Percentiles rank a stretch among this genome's conserved stretches.
phyloP scores from a whole-genome alignment of 805 yeast genomes.

The Kodamaea kakaduensis region DNA sequence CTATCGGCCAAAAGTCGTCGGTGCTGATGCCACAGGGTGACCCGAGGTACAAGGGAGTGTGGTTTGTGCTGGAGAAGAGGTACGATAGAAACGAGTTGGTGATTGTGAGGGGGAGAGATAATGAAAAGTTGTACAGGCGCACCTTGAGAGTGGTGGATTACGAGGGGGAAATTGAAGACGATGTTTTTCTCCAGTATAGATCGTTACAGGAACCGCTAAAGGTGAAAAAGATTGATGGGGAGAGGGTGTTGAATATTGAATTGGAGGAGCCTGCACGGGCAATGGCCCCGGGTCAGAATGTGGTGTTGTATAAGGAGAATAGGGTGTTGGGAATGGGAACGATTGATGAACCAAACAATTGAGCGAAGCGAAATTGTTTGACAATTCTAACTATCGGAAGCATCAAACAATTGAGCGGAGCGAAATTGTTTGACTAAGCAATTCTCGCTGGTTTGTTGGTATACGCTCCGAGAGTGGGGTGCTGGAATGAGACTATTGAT shows the following conservation, averaged over 20 bases:
- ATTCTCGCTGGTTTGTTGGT: no score
- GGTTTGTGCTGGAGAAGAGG: slow-evolving; percentile 82
- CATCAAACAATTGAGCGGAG: no score
- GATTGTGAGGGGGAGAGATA: slow-evolving; percentile 69
- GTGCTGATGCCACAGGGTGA: slow-evolving; percentile 87
- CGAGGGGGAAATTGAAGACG: slow-evolving; percentile 37
- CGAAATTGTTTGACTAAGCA: no score
- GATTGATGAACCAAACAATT: no score
- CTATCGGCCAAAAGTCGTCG: slow-evolving; percentile 84
- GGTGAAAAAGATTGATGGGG: slow-evolving; percentile 22
- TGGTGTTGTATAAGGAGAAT: slow-evolving; percentile 67
- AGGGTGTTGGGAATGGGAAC: slow-evolving; percentile 58
- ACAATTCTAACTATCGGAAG: no score
- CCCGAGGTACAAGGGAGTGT: slow-evolving; percentile 66
- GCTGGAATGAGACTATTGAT: no score
- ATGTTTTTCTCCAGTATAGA: slow-evolving; percentile 58
- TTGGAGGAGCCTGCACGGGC: slow-evolving; percentile 56
- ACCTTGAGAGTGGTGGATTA: slow-evolving; percentile 42
- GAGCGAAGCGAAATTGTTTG: no score
- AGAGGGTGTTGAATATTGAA: slow-evolving; percentile 23
- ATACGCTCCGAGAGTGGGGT: no score
- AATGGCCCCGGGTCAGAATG: slow-evolving; percentile 84
- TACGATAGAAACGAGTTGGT: slow-evolving; percentile 64
- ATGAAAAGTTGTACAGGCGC: slow-evolving; percentile 49
- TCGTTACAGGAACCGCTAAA: slow-evolving; percentile 62